Evolutionary conservation across 2,329 filamentous ascomycete genomes (phyloP), one percentile per base, ranked within the genome.

Genomic region (Fulvia fulva): DNA sequence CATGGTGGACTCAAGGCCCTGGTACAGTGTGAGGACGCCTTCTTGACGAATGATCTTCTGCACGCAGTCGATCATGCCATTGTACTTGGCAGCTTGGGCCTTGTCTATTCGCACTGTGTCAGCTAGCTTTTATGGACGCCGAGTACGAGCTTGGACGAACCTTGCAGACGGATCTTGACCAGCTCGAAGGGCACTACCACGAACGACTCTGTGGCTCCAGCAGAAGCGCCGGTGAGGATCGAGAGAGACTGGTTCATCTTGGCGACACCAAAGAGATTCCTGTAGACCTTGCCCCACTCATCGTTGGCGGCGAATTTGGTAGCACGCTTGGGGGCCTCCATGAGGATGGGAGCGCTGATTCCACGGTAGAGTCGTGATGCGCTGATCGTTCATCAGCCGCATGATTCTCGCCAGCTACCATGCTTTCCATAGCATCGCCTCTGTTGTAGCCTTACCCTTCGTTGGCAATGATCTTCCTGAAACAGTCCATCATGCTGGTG

Each of bases 241-340:
- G 94, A 96, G 59, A 99, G 85, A 1, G 86, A 84, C 78, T 99
- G 94, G 72, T 84, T 97, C 87, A 95, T 94, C 80, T 96, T 90
- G 57, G 85, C 76, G 56, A 88, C 82, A 65, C 90, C 91, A 73
- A 99, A 97, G 52, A 88, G 74, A 67, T 88, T 88, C 73, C 91
- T 89, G 81, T 96, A 99, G 77, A 97, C 84, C 77, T 91, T 86
- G 70, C 94, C 94, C 94, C 94, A 99, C 75, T 93, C 90, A 75
- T 99, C 94, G 78, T 99, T 99, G 78, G 94, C 94, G 49, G 94
- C 93, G 77, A 99, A 99, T 78, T 99, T 99, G 80, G 91, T 97
- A 45, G 93, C 93, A 78, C 81, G 86, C 85, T 96, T 96, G 77
- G 90, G 87, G 57, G 92, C 92, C 78, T 97, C 93, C 93, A 99